Base-by-base conservation (phyloP, 1,284 basidiomycete genomes). In the Coniferiporia sulphurascens region DNA sequence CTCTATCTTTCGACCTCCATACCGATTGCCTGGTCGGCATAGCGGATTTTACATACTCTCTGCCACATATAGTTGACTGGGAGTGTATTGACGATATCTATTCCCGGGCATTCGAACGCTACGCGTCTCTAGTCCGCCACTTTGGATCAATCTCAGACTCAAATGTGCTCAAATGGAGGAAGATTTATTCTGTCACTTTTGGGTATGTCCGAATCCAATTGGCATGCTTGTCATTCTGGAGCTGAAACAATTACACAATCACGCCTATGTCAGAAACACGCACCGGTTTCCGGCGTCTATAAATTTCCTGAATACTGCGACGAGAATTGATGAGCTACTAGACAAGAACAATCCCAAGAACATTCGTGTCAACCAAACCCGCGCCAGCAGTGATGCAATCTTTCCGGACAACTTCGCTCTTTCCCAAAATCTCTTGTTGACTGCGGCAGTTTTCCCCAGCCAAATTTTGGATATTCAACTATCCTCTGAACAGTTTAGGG, bases 61-160 rank as follows among this genome's bases (percentile, higher is more conserved):
- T 52, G 1, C 34, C 35, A 7, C 51, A 52, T 17, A 52, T 52
- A 12, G 50, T 52, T 34, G 50, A 52, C 10, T 52, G 50, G 50
- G 50, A 52, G 8, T 52, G 50, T 15, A 19, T 52, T 17, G 50
- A 52, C 19, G 50, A 52, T n/a, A 52, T 52, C 32, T 52, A 32
- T 35, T 17, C 32, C 27, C n/a, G 32, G 2, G 21, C 50, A n/a
- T 36, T 32, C 36, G 6, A 52, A 3, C 1, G 6, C 17, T 52
- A 36, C 7, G 8, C 35, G 50, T 4, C 13, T 7, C 2, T 35
- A 17, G 36, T 52, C 2, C 17, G 13, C 50, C 12, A 32, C 3
- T 1, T n/a, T 12, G 50, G 50, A 32, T 1, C 8, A 10, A 15
- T 35, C 4, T 9, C 22, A 34, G 27, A 32, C 13, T 35, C 27